These are phyloP conservation scores for Stipa capillata DNA, from an alignment of 176 grass and related monocot species.

Conservation along the genomic window DNA sequence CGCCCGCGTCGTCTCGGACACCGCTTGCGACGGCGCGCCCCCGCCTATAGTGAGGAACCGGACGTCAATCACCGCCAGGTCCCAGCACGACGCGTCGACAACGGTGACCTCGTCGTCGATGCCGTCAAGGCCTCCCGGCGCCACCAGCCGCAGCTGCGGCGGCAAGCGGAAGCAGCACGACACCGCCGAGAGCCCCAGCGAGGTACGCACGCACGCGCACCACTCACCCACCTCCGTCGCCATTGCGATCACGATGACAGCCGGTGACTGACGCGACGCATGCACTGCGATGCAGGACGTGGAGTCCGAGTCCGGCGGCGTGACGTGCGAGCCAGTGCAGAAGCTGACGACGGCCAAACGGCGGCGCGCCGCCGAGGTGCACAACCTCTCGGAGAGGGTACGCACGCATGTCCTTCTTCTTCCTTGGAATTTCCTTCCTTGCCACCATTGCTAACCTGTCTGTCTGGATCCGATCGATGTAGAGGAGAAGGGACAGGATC, in stretches of 20 bases:
- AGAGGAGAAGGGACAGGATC: conserved; percentile 89
- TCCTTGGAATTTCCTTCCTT: background rate
- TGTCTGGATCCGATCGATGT: background rate
- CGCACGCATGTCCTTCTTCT: background rate
- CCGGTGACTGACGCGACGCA: no score
- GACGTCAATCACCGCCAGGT: background rate
- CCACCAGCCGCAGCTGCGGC: background rate
- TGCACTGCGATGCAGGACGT: conserved; percentile 23
- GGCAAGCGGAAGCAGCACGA: conserved; percentile 53
- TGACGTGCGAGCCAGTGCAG: conserved; percentile 24
- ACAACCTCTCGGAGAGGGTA: conserved; percentile 91
- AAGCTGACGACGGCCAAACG: conserved; percentile 31
- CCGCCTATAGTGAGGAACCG: background rate
- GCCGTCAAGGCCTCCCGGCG: background rate
- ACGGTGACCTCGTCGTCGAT: conserved; percentile 18
- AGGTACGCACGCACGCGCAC: conserved; percentile 22
- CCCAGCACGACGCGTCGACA: background rate
- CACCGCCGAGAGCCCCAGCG: conserved; percentile 17
- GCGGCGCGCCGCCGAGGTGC: conserved; percentile 67
- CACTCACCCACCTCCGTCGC: background rate
- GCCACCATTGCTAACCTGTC: background rate
- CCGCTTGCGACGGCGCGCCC: background rate
- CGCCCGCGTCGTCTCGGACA: background rate
- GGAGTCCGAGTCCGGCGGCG: conserved; percentile 39
- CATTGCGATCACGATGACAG: background rate